phyloP scores from a whole-genome alignment of 768 basidiomycete species.

The Peribolospora kevripleyi region DNA sequence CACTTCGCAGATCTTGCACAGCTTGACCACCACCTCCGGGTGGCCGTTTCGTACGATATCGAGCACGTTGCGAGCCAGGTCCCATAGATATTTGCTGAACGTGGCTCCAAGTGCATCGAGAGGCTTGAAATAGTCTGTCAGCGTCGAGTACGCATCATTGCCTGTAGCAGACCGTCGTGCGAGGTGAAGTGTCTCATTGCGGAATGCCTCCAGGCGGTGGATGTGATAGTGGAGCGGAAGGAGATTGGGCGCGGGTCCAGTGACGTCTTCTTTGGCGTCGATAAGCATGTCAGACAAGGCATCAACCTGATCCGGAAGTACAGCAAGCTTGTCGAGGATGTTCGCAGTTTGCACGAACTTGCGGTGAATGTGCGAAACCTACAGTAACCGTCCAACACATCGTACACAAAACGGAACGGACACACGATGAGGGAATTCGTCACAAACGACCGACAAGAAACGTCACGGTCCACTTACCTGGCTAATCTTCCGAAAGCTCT shows the following conservation, averaged over 20 bases:
- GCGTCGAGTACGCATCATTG: slow-evolving; percentile 36
- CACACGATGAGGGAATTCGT: background rate
- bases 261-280: slow-evolving; percentile 46
- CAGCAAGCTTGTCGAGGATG: slow-evolving; percentile 84
- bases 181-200: slow-evolving; percentile 82
- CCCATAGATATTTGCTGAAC: slow-evolving; percentile 66
- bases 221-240: slow-evolving; percentile 76
- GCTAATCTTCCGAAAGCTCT: slow-evolving; percentile 87
- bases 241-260: slow-evolving; percentile 67
- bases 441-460: background rate
- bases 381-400: background rate
- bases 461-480: slow-evolving; percentile 33
- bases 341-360: slow-evolving; percentile 88
- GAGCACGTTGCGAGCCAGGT: slow-evolving; percentile 50
- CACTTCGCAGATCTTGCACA: slow-evolving; percentile 78
- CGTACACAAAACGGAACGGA: background rate
- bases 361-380: slow-evolving; percentile 89
- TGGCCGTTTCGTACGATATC: slow-evolving; percentile 55
- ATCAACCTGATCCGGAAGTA: slow-evolving; percentile 46
- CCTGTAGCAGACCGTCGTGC: slow-evolving; percentile 43
- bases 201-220: slow-evolving; percentile 73
- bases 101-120: slow-evolving; percentile 51
- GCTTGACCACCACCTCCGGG: slow-evolving; percentile 63
- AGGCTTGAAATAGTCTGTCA: slow-evolving; percentile 47
- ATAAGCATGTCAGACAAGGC: slow-evolving; percentile 46